Evolutionary conservation across 2,329 filamentous ascomycete species (phyloP).

Genomic region (Colletotrichum cereale): DNA sequence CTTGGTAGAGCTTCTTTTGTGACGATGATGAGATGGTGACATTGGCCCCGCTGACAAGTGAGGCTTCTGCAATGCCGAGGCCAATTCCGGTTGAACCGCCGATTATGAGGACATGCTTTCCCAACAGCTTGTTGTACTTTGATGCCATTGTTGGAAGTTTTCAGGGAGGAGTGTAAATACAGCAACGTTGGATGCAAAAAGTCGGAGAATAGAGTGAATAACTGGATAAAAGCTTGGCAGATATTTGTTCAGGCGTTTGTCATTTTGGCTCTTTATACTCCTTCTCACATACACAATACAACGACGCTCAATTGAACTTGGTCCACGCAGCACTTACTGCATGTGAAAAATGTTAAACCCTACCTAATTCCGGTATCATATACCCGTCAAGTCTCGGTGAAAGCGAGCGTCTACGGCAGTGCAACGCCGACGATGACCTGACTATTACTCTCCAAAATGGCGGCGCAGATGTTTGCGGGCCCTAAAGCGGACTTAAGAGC

Average conservation of each 20-base stretch:
- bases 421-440: neutral
- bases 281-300: neutral
- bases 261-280: neutral
- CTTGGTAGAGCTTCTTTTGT: slow-evolving; percentile 58
- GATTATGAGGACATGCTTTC: slow-evolving; percentile 66
- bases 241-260: neutral
- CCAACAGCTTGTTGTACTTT: slow-evolving; percentile 49
- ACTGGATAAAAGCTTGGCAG: neutral
- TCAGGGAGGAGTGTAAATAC: neutral
- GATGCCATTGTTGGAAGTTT: neutral
- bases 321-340: neutral
- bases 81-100: slow-evolving; percentile 76
- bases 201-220: neutral
- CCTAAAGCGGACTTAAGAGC: neutral
- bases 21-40: slow-evolving; percentile 73
- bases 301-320: neutral
- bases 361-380: neutral
- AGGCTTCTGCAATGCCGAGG: slow-evolving; percentile 69
- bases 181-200: neutral
- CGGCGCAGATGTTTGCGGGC: neutral
- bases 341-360: neutral
- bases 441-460: neutral
- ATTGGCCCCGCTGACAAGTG: slow-evolving; percentile 64
- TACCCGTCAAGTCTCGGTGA: neutral
- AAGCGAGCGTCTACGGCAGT: neutral